Percentiles rank a stretch among this genome's conserved stretches.
Conservation (phyloP, 2,329 filamentous ascomycete genomes). For the Fusarium sp. region DNA sequence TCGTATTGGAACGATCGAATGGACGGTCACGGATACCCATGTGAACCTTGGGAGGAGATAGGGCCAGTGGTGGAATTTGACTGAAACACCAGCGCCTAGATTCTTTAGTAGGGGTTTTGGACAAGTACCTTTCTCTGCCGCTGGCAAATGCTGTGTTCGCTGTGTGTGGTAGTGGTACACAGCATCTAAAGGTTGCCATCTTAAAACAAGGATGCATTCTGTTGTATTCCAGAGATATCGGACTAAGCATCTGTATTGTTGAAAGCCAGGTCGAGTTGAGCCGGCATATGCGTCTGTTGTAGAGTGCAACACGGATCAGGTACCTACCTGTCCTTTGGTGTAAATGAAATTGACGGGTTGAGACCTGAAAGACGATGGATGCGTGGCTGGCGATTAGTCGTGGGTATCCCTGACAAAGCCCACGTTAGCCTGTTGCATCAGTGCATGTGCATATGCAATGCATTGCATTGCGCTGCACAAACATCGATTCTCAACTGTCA, state of each 20-base stretch:
- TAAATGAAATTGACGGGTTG: slow-evolving; percentile 14
- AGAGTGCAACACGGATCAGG: slow-evolving; percentile 5
- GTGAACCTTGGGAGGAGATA: slow-evolving; percentile 16
- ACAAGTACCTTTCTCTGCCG: not conserved
- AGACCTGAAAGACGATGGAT: slow-evolving; percentile 16
- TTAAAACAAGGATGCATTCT: slow-evolving; percentile 30
- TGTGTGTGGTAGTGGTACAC: slow-evolving; percentile 9
- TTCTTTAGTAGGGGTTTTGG: slow-evolving; percentile 11
- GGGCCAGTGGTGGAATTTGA: slow-evolving; percentile 15
- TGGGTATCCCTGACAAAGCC: slow-evolving; percentile 30
- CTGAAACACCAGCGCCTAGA: slow-evolving; percentile 31
- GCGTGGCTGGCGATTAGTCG: slow-evolving; percentile 30
- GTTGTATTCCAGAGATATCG: slow-evolving; percentile 27
- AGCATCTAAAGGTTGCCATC: slow-evolving; percentile 12
- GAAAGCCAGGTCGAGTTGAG: slow-evolving; percentile 25
- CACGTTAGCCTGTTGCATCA: slow-evolving; percentile 42
- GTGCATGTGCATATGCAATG: slow-evolving; percentile 29
- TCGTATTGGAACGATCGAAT: slow-evolving; percentile 21
- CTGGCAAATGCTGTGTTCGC: slow-evolving; percentile 1
- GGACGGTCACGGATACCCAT: not conserved
- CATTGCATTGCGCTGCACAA: slow-evolving; percentile 42
- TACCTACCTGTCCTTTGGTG: slow-evolving; percentile 18
- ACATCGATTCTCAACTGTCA: slow-evolving; percentile 15
- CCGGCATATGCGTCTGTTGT: slow-evolving; percentile 24
- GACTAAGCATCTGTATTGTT: slow-evolving; percentile 19